Evolutionary conservation across 169 alveolate genomes (phyloP).

Genomic region (Perkinsus chesapeaki): DNA sequence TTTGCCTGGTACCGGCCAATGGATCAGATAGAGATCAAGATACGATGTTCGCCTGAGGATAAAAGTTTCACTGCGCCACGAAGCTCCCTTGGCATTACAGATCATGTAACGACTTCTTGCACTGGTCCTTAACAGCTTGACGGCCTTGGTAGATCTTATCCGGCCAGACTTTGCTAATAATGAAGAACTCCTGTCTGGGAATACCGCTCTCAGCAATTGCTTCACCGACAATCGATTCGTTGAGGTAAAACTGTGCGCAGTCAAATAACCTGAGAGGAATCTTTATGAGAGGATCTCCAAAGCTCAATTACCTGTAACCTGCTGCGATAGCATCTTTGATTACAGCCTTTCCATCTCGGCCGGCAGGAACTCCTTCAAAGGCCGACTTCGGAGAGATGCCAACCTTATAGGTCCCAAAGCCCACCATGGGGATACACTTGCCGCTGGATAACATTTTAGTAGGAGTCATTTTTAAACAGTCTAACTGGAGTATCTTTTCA

Average conservation of each 20-base stretch:
- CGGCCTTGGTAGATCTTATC: neutral
- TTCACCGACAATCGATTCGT: neutral
- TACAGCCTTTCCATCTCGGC: neutral
- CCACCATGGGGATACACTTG: no score
- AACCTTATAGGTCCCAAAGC: no score
- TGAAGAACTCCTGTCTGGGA: neutral
- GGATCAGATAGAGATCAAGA: neutral
- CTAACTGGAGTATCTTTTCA: no score
- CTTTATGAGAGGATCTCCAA: neutral
- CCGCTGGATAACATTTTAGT: no score
- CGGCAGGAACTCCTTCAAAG: neutral
- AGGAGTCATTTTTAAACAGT: no score
- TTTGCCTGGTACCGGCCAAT: neutral
- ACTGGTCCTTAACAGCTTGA: neutral
- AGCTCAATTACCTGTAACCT: neutral
- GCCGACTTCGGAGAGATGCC: neutral
- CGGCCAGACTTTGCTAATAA: neutral
- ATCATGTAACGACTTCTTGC: neutral
- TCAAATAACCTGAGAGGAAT: neutral
- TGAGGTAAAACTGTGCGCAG: neutral
- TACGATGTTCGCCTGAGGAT: neutral
- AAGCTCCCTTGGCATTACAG: neutral
- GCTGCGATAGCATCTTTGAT: neutral
- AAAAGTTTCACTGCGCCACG: neutral
- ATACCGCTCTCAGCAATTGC: neutral